Conservation (phyloP, 331 rosid species). For the Malus hybrid region DNA sequence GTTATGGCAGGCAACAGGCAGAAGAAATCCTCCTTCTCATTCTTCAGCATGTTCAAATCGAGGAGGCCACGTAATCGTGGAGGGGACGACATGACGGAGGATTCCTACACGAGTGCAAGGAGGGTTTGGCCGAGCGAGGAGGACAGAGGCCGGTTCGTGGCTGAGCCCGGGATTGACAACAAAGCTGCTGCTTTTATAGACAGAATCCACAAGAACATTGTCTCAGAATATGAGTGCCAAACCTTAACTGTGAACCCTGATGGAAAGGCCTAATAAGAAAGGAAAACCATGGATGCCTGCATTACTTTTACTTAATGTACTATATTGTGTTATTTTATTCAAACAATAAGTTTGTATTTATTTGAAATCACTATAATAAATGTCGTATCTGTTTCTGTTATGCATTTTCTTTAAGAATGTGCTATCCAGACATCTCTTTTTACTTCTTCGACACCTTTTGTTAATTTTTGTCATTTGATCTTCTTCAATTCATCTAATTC, state of each 20-base stretch:
- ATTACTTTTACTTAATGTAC: neutral
- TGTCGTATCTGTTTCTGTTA: neutral
- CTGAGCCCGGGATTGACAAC: slow-evolving; percentile 54
- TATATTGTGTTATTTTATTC: neutral
- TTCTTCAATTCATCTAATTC: no score
- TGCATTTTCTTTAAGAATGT: no score
- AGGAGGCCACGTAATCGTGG: slow-evolving; percentile 15
- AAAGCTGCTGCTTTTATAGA: slow-evolving; percentile 45
- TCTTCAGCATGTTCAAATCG: slow-evolving; percentile 44
- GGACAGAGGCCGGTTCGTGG: slow-evolving; percentile 53
- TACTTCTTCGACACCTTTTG: no score
- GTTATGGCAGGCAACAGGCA: slow-evolving; percentile 38
- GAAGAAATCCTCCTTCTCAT: slow-evolving; percentile 43
- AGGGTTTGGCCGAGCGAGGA: slow-evolving; percentile 61
- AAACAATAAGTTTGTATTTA: neutral
- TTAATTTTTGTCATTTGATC: no score
- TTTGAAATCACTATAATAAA: slow-evolving; percentile 1
- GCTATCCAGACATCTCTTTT: no score
- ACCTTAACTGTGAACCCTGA: slow-evolving; percentile 22
- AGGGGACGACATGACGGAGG: neutral
- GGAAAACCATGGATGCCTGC: neutral
- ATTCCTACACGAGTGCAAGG: slow-evolving; percentile 14
- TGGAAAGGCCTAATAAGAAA: neutral
- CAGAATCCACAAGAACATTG: slow-evolving; percentile 29
- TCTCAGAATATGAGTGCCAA: slow-evolving; percentile 40